Percentiles rank a stretch among this genome's conserved stretches.
Conservation (phyloP, 352 stramenopile species). For the Thalassiosira livingstoniorum region DNA sequence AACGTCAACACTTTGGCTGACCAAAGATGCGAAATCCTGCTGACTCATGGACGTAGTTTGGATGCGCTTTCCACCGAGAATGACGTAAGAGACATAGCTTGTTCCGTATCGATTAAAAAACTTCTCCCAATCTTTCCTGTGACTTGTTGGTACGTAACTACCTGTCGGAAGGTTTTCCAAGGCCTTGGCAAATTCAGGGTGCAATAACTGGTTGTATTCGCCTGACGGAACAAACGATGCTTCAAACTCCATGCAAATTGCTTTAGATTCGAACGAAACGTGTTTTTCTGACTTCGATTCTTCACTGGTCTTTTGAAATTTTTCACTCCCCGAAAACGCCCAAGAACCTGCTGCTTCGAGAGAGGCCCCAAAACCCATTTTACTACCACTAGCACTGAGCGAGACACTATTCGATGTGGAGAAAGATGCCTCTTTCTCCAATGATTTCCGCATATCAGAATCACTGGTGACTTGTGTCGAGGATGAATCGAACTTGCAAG, state of each 20-base stretch:
- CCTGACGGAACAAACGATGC: constrained; percentile 8
- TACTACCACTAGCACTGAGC: background rate
- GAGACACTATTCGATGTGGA: background rate
- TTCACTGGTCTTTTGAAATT: background rate
- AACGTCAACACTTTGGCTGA: constrained; percentile 23
- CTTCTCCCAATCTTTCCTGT: background rate
- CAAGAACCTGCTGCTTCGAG: background rate
- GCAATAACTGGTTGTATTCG: background rate
- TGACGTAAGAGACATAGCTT: constrained; percentile 2
- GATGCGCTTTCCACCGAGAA: constrained; percentile 2
- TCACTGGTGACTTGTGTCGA: constrained; percentile 7
- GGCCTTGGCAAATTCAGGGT: background rate
- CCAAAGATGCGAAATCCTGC: constrained; percentile 4
- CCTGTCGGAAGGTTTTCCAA: background rate
- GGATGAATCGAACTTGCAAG: constrained; percentile 15
- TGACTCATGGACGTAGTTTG: background rate
- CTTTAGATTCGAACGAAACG: constrained; percentile 9
- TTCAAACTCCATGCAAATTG: constrained; percentile 22
- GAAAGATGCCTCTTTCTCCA: background rate
- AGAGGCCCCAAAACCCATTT: background rate
- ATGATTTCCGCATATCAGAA: constrained; percentile 8
- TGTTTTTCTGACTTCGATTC: background rate
- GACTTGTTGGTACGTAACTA: constrained; percentile 2
- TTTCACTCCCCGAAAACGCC: background rate
- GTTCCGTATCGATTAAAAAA: background rate